Base-by-base conservation (phyloP, 2,329 filamentous ascomycete species). In the Phialophora macrospora region DNA sequence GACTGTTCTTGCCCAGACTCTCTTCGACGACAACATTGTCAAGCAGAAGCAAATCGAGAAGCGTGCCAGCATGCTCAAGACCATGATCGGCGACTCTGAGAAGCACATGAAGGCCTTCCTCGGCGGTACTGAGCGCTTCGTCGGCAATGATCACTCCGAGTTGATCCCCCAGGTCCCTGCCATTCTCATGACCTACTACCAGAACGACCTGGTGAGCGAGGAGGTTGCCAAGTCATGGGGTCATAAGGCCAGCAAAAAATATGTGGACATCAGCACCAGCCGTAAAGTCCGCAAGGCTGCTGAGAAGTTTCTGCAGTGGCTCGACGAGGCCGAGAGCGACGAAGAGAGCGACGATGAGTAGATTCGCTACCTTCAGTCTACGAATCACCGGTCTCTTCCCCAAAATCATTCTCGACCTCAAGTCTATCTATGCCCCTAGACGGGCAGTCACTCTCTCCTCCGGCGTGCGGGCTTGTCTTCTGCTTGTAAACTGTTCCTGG, bases 211-310 rank as follows among this genome's bases (percentile, higher is more conserved):
- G 62, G 83, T 97, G 74, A 88, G 85, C 59, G 95, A 99, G 82
- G 93, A 97, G 70, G 87, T 93, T 17, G 87, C 96, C 76, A 91
- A 89, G 80, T 89, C 90, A 73, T 99, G 95, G 94, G 94, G 93
- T 71, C 85, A 87, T 76, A 97, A 95, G 85, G 93, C 94, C 66
- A 97, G 92, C 87, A 97, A 96, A 89, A 97, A 97, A 84, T 98
- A 98, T 78, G 91, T 96, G 73, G 94, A 98, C 77, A 80, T 96
- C 67, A 77, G 89, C 66, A 93, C 88, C 68, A 96, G 92, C 82
- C 94, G 93, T 85, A 96, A 96, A 85, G 93, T 98, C 69, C 92
- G 93, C 82, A 94, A 96, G 84, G 90, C 92, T 71, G 93, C 95
- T 61, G 91, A 96, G 83, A 89, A 91, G 70, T 99, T 99, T 86